Conservation (phyloP, 2,329 filamentous ascomycete genomes). For the Diaporthe sp. region DNA sequence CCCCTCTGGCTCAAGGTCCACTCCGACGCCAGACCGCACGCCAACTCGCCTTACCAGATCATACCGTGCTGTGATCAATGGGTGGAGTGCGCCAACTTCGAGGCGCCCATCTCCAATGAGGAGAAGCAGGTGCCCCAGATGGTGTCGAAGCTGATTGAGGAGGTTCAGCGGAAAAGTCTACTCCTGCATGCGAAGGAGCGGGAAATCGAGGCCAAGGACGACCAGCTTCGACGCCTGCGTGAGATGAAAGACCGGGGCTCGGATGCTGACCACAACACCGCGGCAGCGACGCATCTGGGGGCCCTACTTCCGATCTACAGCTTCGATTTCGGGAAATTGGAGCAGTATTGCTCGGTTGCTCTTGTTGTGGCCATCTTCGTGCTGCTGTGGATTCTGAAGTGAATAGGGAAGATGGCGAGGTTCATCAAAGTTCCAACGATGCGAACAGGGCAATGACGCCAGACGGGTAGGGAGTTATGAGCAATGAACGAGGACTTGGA, state of each 20-base stretch:
- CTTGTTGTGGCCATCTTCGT: background rate
- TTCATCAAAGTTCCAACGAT: too few relatives aligned
- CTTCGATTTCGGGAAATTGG: background rate
- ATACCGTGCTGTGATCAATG: slow-evolving; percentile 38
- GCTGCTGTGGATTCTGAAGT: slow-evolving; percentile 13
- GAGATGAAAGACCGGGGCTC: background rate
- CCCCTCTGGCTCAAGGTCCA: slow-evolving; percentile 38
- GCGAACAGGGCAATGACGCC: too few relatives aligned
- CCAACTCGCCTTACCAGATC: slow-evolving; percentile 27
- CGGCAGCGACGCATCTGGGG: too few relatives aligned
- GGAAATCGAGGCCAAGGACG: slow-evolving; percentile 33
- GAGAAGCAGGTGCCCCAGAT: slow-evolving; percentile 37
- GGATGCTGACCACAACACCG: too few relatives aligned
- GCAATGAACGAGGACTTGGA: background rate
- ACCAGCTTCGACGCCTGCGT: slow-evolving; percentile 23
- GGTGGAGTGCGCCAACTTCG: slow-evolving; percentile 33
- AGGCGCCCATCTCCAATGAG: slow-evolving; percentile 30
- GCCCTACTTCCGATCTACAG: background rate
- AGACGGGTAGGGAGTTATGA: background rate
- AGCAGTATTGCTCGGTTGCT: slow-evolving; percentile 27
- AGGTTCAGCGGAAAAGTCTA: slow-evolving; percentile 10
- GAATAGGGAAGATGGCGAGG: background rate
- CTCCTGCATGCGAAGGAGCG: slow-evolving; percentile 24
- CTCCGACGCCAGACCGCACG: background rate
- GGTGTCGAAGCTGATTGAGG: slow-evolving; percentile 26